Evolutionary conservation across 192 early-diverging fungal species (phyloP).

Genomic region (Entrophospora sp.): DNA sequence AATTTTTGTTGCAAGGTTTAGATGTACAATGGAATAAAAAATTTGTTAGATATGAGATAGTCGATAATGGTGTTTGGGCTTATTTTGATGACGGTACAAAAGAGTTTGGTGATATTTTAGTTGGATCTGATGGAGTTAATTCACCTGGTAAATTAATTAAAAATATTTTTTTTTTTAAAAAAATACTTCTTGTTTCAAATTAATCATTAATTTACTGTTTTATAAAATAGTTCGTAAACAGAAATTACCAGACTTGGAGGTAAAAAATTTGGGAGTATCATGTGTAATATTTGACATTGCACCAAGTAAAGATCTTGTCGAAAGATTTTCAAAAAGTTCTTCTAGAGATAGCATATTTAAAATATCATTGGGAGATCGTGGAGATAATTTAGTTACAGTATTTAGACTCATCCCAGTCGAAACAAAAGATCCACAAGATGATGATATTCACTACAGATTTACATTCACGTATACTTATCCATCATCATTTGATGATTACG

Average conservation of each 20-base stretch:
- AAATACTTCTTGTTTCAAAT: background rate
- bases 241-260: background rate
- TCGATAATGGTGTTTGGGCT: background rate
- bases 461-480: background rate
- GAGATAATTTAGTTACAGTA: background rate
- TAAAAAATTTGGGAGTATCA: background rate
- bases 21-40: constrained; percentile 2
- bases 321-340: background rate
- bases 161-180: background rate
- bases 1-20: background rate
- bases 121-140: constrained; percentile 7
- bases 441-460: background rate
- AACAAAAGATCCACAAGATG: background rate
- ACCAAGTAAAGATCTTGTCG: background rate
- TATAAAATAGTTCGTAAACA: background rate
- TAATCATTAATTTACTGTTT: background rate
- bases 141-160: background rate
- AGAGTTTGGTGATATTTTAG: background rate
- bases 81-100: constrained; percentile 5
- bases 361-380: background rate
- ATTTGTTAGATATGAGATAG: constrained; percentile 1
- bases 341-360: background rate
- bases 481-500: no score
- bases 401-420: background rate
- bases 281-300: background rate